Base-by-base conservation (phyloP, 306 rosid genomes). In the Prunus fruticosa region DNA sequence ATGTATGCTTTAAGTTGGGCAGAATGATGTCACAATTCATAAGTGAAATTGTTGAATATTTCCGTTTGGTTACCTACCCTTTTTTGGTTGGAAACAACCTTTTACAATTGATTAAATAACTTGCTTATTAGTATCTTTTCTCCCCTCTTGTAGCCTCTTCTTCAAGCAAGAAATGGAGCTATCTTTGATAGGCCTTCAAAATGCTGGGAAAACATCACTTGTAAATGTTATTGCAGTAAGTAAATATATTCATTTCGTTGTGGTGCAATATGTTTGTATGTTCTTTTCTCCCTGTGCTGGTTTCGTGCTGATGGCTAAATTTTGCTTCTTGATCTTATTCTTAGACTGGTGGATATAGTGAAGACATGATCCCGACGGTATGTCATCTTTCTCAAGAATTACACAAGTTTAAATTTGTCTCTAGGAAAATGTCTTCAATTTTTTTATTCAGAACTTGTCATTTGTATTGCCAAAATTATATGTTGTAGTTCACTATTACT, bases 291-390 rank as follows among this genome's bases (percentile, higher is more conserved):
- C 18, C 73, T 1, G 47, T 66, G 54, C 51, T 23, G 14, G 15
- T 60, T 11, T 34, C 53, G 32, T 82, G 74, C 75, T 88, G 76
- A 77, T 61, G 52, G 28, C 64, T 50, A 30, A 34, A 57, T 76
- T 74, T 49, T 81, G 76, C 73, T 78, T 75, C 49, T 67, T 68
- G 60, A 70, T 38, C 70, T 67, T 52, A 64, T 58, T 78, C 60
- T 57, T 38, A 25, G 90, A 89, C 89, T 74, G 93, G 90, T 70
- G 93, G 91, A 79, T 91, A 72, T 66, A 87, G 90, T 60, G 90
- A 87, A 86, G 96, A 87, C 73, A 91, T 91, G 96, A 89, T 87
- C 69, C 90, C 96, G 4, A 91, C 91, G 88, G 96, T 91, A 76
- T 69, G 85, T 73, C 25, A 60, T 65, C 70, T 82, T 66, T 71